Conservation (phyloP, 306 rosid species). For the Coriaria nepalensis region DNA sequence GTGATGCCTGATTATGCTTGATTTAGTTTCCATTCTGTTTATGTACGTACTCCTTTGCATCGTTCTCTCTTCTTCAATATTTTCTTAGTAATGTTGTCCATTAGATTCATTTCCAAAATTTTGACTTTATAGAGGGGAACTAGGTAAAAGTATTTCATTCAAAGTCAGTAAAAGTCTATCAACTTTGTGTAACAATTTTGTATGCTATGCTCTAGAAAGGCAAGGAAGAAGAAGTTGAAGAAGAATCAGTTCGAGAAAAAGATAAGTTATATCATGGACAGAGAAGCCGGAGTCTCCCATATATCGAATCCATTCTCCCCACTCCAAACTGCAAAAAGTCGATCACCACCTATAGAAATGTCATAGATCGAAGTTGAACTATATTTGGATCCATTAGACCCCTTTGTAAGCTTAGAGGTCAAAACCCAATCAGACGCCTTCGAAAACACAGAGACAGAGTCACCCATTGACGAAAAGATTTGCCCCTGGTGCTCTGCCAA, state of each 20-base stretch:
- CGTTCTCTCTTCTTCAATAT: neutral
- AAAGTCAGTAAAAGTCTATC: too few relatives aligned
- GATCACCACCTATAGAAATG: constrained; percentile 86
- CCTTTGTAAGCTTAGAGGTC: constrained; percentile 69
- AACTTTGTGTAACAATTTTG: too few relatives aligned
- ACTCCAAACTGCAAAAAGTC: constrained; percentile 84
- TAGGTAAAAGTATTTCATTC: too few relatives aligned
- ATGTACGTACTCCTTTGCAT: neutral
- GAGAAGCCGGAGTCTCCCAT: constrained; percentile 86
- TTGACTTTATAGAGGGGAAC: too few relatives aligned
- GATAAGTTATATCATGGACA: constrained; percentile 28
- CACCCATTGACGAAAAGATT: constrained; percentile 90
- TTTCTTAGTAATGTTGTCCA: constrained; percentile 4
- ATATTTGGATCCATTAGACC: constrained; percentile 38
- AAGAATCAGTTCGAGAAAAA: too few relatives aligned
- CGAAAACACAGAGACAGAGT: constrained; percentile 75
- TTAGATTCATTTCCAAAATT: too few relatives aligned
- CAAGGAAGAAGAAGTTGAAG: too few relatives aligned
- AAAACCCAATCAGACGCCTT: constrained; percentile 75
- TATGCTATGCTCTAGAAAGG: too few relatives aligned
- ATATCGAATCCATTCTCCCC: constrained; percentile 92
- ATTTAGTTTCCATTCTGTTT: constrained; percentile 7
- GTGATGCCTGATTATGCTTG: constrained; percentile 81
- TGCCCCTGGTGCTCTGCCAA: constrained; percentile 80
- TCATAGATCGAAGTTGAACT: constrained; percentile 50